Evolutionary conservation across 73 alveolate genomes (phyloP).

Genomic region (Stentor roeselii): DNA sequence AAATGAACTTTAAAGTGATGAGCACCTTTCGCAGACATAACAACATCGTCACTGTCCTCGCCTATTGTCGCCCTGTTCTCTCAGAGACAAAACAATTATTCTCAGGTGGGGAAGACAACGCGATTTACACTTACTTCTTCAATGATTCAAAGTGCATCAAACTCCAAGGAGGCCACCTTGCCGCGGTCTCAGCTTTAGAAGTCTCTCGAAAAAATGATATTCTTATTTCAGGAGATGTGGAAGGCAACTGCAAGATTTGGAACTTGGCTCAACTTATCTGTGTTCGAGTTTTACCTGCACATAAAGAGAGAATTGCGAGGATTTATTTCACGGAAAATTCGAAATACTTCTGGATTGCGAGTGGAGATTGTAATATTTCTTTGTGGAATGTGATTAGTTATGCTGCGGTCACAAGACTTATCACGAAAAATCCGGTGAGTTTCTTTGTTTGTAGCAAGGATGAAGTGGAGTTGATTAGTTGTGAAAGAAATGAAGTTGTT

Average conservation of each 20-base stretch:
- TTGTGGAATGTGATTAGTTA: neutral
- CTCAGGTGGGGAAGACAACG: neutral
- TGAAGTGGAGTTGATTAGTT: neutral
- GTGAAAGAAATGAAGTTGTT: neutral
- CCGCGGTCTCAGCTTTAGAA: neutral
- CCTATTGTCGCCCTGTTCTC: neutral
- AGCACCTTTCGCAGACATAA: neutral
- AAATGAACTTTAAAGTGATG: neutral
- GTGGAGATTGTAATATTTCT: neutral
- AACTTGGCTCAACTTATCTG: neutral
- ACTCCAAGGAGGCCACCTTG: neutral
- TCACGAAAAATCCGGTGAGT: neutral
- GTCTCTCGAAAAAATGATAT: neutral
- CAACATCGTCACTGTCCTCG: neutral
- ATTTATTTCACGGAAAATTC: neutral
- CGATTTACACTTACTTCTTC: neutral
- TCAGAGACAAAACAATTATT: neutral
- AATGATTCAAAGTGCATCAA: neutral
- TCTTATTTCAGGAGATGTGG: constrained; percentile 1
- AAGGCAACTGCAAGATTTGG: neutral
- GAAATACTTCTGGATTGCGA: neutral
- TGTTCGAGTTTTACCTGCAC: neutral
- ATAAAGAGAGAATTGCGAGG: neutral
- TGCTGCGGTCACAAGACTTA: neutral
- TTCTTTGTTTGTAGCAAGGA: neutral